phyloP scores from a whole-genome alignment of 140 eudicot genomes.

The Flaveria floridana region DNA sequence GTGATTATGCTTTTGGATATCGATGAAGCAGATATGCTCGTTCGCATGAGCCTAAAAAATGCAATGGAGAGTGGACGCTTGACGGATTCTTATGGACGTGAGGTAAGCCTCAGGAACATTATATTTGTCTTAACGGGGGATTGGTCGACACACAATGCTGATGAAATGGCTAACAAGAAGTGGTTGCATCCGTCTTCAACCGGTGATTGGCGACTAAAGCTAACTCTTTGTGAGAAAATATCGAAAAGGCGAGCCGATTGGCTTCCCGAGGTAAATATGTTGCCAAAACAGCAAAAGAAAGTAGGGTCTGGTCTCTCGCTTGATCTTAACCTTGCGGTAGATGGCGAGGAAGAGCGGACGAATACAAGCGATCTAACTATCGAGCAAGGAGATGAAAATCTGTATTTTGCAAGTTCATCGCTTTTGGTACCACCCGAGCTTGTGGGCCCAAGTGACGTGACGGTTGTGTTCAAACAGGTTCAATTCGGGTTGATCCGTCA shows the following conservation, averaged over 20 bases:
- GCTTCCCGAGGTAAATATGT: slow-evolving; percentile 41
- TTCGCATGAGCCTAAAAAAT: slow-evolving; percentile 60
- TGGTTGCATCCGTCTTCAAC: slow-evolving; percentile 40
- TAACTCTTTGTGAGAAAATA: slow-evolving; percentile 54
- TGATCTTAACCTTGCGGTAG: slow-evolving; percentile 68
- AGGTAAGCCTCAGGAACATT: slow-evolving; percentile 73
- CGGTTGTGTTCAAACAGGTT: slow-evolving; percentile 66
- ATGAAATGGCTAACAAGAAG: slow-evolving; percentile 47
- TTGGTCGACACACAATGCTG: slow-evolving; percentile 48
- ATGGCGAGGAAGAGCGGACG: slow-evolving; percentile 55
- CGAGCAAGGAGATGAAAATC: slow-evolving; percentile 66
- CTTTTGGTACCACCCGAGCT: slow-evolving; percentile 64
- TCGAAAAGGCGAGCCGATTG: slow-evolving; percentile 58
- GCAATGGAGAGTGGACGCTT: slow-evolving; percentile 87
- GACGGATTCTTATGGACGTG: slow-evolving; percentile 81
- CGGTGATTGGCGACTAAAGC: slow-evolving; percentile 51
- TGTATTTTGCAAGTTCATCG: slow-evolving; percentile 39
- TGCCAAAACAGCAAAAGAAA: slow-evolving; percentile 50
- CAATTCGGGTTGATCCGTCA: slow-evolving; percentile 42
- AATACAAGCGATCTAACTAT: slow-evolving; percentile 77
- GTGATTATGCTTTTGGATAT: slow-evolving; percentile 78
- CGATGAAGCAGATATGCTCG: slow-evolving; percentile 74
- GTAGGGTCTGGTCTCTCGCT: slow-evolving; percentile 47
- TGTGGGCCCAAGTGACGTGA: slow-evolving; percentile 46
- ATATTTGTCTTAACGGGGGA: slow-evolving; percentile 73